Base-by-base conservation (phyloP, 345 rosid species). In the Anastatica hierochuntica region DNA sequence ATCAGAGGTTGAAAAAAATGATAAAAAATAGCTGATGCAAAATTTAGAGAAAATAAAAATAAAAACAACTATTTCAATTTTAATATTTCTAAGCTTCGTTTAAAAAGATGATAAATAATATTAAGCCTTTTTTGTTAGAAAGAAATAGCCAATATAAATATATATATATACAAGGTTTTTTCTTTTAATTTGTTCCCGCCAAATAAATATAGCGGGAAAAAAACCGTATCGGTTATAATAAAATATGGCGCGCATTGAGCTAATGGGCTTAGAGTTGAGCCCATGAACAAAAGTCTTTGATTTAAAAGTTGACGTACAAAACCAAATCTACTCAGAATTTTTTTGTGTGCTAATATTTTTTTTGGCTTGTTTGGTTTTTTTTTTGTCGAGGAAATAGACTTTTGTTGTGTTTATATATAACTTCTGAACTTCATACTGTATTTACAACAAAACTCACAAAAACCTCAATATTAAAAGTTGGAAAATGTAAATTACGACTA, bases 191-290 rank as follows among this genome's bases (percentile, higher is more conserved):
- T 34, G 26, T 65, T 66, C 59, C 70, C 70, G 64, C 70, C 70
- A 65, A 58, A 66, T 56, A 65, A 43, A n/a, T 18, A 49, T 27
- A 11, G 63, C 59, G 64, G 40, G 58, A 49, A 43, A 49, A 6
- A 26, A 30, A 38, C 50, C 27, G 42, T 37, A 43, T 57, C 48
- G 14, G 63, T 64, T 53, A 13, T 26, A 2, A 0, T 1, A 1
- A 10, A 15, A 30, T 42, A 36, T 14, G 14, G 31, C 47, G 43
- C 43, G 60, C 56, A 31, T 11, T 6, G 21, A 7, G 4, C 2
- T 64, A 23, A 20, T 58, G 71, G 71, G 71, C 71, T 43, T 46
- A 37, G 2, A 44, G 43, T 42, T 52, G 60, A 60, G 66, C 66
- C 65, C 60, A 31, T n/a, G 19, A 37, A 14, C 9, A 17, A 6